Evolutionary conservation across 2,329 filamentous ascomycete species (phyloP).

Genomic region (Hypomyces rosellus): DNA sequence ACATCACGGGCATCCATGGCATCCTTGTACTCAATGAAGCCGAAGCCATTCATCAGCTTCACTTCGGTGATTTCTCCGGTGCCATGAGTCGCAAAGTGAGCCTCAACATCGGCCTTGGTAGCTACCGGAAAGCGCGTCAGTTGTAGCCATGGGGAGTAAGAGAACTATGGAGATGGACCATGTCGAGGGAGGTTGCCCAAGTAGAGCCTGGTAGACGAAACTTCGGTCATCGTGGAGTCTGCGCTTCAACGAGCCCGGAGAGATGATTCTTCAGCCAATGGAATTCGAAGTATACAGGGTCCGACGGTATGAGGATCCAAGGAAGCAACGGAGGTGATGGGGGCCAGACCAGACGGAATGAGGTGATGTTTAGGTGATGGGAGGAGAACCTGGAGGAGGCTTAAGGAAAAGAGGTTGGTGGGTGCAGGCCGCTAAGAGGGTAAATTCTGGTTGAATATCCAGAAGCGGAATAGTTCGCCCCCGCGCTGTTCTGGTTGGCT

Average conservation of each 20-base stretch:
- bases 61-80: conserved; percentile 97
- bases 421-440: conserved; percentile 15
- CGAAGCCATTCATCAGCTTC: conserved; percentile 99
- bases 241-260: conserved; percentile 1
- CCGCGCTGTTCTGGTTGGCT: not conserved
- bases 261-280: not conserved
- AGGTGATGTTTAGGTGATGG: not conserved
- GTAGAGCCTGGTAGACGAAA: conserved; percentile 92
- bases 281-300: not conserved
- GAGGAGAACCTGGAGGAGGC: not conserved
- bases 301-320: conserved; percentile 1
- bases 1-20: conserved; percentile 97
- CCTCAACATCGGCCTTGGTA: conserved; percentile 94
- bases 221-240: conserved; percentile 64
- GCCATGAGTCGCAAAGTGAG: conserved; percentile 91
- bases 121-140: conserved; percentile 56
- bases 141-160: conserved; percentile 24
- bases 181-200: conserved; percentile 95
- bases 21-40: conserved; percentile 99
- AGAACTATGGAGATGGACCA: conserved; percentile 51
- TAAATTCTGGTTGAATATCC: conserved; percentile 21
- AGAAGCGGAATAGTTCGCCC: conserved; percentile 7
- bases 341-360: not conserved
- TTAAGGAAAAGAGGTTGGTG: conserved; percentile 16
- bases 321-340: not conserved